A percentile compares a stretch with the other conserved stretches of the same genome.
These are phyloP conservation scores for Capsella rubella DNA, from an alignment of 441 rosid genomes.

Conservation along the genomic window DNA sequence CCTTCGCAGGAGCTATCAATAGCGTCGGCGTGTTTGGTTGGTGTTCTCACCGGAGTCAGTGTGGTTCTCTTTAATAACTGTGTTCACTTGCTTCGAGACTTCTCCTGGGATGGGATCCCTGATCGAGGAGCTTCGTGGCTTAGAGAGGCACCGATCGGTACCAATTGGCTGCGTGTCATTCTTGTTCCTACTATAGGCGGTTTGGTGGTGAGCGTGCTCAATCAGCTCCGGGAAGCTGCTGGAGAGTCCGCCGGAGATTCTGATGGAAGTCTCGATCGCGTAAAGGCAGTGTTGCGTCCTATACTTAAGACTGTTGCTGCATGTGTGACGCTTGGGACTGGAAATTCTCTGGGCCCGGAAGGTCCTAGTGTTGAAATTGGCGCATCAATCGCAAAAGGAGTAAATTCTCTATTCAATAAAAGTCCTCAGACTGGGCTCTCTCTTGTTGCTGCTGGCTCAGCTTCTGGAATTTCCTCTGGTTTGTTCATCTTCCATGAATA, in stretches of 20 bases:
- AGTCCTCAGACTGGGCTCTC: slow-evolving; percentile 59
- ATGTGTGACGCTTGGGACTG: slow-evolving; percentile 89
- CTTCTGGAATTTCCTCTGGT: slow-evolving; percentile 95
- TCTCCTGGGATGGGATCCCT: slow-evolving; percentile 92
- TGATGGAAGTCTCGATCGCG: slow-evolving; percentile 25
- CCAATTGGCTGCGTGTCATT: slow-evolving; percentile 66
- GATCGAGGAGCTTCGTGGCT: slow-evolving; percentile 84
- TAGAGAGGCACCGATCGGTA: slow-evolving; percentile 70
- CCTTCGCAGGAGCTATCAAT: slow-evolving; percentile 48
- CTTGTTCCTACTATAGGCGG: slow-evolving; percentile 81
- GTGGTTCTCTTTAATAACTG: slow-evolving; percentile 82
- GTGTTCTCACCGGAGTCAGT: slow-evolving; percentile 73
- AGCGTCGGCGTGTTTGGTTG: slow-evolving; percentile 72
- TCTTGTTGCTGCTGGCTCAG: slow-evolving; percentile 89
- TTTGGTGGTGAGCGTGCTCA: slow-evolving; percentile 66
- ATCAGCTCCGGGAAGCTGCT: slow-evolving; percentile 47
- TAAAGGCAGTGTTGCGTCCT: slow-evolving; percentile 60
- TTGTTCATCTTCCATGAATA: slow-evolving; percentile 26
- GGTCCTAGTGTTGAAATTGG: slow-evolving; percentile 99
- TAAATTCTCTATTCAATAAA: slow-evolving; percentile 53
- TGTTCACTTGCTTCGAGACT: slow-evolving; percentile 77
- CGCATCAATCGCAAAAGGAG: slow-evolving; percentile 73
- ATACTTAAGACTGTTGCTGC: slow-evolving; percentile 79
- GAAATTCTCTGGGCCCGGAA: slow-evolving; percentile 95
- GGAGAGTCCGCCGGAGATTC: slow-evolving; percentile 15